phyloP scores from a whole-genome alignment of 2,329 filamentous ascomycete genomes.

The Colletotrichum tropicale region DNA sequence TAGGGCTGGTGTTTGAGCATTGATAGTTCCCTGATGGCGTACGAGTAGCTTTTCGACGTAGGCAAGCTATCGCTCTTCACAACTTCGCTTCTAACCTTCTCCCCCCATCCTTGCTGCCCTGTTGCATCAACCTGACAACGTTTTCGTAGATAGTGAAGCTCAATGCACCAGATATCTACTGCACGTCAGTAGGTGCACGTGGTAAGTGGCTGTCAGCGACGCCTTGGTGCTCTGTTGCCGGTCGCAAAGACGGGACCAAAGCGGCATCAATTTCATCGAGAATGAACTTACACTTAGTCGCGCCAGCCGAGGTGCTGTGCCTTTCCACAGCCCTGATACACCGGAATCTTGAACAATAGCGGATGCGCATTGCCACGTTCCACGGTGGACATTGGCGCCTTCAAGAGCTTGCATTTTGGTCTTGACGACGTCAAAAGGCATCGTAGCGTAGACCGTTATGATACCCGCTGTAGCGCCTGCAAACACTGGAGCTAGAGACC shows the following conservation, averaged over 20 bases:
- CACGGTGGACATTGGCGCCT: neutral
- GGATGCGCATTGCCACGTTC: neutral
- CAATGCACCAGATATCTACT: neutral
- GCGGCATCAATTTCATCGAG: neutral
- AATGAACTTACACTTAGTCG: neutral
- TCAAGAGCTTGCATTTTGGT: conserved; percentile 22
- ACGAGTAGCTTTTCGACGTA: neutral
- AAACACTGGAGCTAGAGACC: neutral
- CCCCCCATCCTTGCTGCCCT: neutral
- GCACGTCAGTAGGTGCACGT: neutral
- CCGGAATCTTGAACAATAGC: neutral
- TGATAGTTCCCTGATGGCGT: neutral
- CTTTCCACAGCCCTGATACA: neutral
- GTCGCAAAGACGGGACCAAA: neutral
- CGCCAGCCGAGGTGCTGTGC: neutral
- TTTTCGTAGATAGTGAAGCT: neutral
- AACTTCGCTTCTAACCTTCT: neutral
- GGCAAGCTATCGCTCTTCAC: neutral
- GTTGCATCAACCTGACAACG: neutral
- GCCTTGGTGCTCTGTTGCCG: neutral
- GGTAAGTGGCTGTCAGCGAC: neutral
- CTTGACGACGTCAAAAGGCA: conserved; percentile 29
- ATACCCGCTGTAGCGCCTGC: conserved; percentile 23
- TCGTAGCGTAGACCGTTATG: conserved; percentile 25
- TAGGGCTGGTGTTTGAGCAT: neutral